phyloP scores from a whole-genome alignment of 2,329 filamentous ascomycete species.

The Coniochaeta ligniaria region DNA sequence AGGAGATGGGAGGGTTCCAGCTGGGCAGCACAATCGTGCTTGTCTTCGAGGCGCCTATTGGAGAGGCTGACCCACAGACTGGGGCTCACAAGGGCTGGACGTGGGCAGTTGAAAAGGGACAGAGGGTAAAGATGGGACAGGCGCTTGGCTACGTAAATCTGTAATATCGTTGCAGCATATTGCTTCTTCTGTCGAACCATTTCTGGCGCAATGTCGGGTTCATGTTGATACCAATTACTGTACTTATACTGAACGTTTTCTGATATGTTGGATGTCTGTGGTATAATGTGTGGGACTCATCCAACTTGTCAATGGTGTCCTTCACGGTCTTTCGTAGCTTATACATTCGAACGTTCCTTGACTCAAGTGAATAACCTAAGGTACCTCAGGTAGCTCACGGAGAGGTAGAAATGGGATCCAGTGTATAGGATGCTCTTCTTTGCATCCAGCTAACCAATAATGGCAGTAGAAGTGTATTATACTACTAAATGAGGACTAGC shows the following conservation, averaged over 20 bases:
- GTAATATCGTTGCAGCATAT: slow-evolving; percentile 9
- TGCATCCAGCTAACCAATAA: background rate
- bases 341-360: too few relatives aligned
- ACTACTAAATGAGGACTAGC: background rate
- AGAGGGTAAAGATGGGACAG: slow-evolving; percentile 84
- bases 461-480: background rate
- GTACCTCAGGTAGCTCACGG: too few relatives aligned
- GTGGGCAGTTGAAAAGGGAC: slow-evolving; percentile 83
- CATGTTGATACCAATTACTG: background rate
- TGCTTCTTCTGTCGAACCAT: background rate
- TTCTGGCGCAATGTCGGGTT: background rate
- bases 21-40: slow-evolving; percentile 91
- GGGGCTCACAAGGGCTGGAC: slow-evolving; percentile 63
- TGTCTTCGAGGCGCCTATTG: slow-evolving; percentile 87
- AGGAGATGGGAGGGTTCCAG: slow-evolving; percentile 98
- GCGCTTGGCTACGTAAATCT: slow-evolving; percentile 67
- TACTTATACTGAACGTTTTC: background rate
- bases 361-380: too few relatives aligned
- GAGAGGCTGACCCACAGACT: slow-evolving; percentile 45
- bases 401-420: too few relatives aligned
- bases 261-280: background rate
- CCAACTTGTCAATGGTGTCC: background rate
- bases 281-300: background rate
- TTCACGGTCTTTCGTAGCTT: too few relatives aligned
- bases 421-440: background rate